Percentiles rank a stretch among this genome's conserved stretches.
phyloP scores from a whole-genome alignment of 441 rosid species.

The Adansonia grandidieri region DNA sequence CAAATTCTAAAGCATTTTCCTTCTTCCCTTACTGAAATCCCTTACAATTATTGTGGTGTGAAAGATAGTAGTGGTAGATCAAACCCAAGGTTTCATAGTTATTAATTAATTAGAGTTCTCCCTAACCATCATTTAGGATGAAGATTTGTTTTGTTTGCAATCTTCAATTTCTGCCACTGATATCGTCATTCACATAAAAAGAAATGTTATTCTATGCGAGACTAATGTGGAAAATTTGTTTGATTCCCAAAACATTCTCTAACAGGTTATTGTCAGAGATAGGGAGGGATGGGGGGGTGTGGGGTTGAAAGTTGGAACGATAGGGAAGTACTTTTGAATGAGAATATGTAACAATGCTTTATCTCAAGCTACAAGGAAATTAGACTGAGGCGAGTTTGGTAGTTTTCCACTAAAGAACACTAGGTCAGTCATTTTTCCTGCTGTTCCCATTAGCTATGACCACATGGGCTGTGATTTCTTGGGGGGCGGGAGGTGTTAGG shows the following conservation, averaged over 20 bases:
- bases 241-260: not conserved
- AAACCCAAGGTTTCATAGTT: constrained; percentile 22
- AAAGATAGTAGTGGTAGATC: not conserved
- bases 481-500: constrained; percentile 21
- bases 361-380: not conserved
- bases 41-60: not conserved
- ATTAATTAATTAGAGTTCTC: not conserved
- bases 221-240: not conserved
- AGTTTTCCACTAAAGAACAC: constrained; percentile 31
- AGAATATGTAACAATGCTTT: not conserved
- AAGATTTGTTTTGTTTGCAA: not conserved
- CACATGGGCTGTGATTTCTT: constrained; percentile 22
- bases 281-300: not conserved
- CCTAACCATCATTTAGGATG: not conserved
- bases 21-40: constrained; percentile 19
- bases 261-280: constrained; percentile 10
- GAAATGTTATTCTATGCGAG: not conserved
- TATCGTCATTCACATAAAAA: not conserved
- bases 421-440: constrained; percentile 22
- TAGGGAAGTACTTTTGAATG: constrained; percentile 16
- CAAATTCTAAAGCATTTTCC: constrained; percentile 20
- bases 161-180: not conserved
- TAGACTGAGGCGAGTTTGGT: constrained; percentile 32
- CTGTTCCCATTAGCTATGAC: constrained; percentile 29
- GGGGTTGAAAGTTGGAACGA: constrained; percentile 20